Evolutionary conservation across 306 rosid genomes (phyloP).

Genomic region (Lagenaria siceraria): DNA sequence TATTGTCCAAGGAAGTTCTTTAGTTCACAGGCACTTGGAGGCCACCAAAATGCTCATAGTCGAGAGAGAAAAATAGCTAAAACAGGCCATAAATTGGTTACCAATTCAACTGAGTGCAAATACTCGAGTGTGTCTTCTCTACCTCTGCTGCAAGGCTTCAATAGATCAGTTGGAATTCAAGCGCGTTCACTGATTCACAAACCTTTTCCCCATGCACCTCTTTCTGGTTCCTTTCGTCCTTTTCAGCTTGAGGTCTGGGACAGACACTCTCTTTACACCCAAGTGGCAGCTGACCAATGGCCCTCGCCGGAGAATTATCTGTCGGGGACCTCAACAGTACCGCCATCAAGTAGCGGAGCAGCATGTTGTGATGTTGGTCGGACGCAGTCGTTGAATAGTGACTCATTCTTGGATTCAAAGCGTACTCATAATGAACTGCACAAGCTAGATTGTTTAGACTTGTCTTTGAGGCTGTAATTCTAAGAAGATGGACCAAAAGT

Average conservation of each 20-base stretch:
- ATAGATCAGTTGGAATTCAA: slow-evolving; percentile 62
- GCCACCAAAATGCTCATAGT: slow-evolving; percentile 91
- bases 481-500: slow-evolving; percentile 20
- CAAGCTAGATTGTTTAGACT: slow-evolving; percentile 75
- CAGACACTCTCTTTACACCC: slow-evolving; percentile 27
- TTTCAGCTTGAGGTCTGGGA: slow-evolving; percentile 25
- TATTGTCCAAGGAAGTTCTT: slow-evolving; percentile 75
- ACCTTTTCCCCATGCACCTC: slow-evolving; percentile 28
- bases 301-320: slow-evolving; percentile 12
- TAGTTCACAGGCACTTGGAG: slow-evolving; percentile 93
- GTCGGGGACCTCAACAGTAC: slow-evolving; percentile 14
- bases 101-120: slow-evolving; percentile 8
- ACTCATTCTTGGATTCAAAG: slow-evolving; percentile 31
- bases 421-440: slow-evolving; percentile 45
- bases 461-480: slow-evolving; percentile 80
- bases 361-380: slow-evolving; percentile 20
- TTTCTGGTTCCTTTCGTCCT: slow-evolving; percentile 20
- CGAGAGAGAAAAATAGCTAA: slow-evolving; percentile 69
- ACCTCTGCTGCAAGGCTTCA: slow-evolving; percentile 63
- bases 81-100: slow-evolving; percentile 24
- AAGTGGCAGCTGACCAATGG: slow-evolving; percentile 20
- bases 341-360: slow-evolving; percentile 19
- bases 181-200: slow-evolving; percentile 57
- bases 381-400: slow-evolving; percentile 26
- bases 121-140: slow-evolving; percentile 64